Percentiles rank a stretch among this genome's conserved stretches.
These are phyloP conservation scores for Podochytrium sp. DNA, from an alignment of 192 early-diverging fungal genomes.

Conservation along the genomic window DNA sequence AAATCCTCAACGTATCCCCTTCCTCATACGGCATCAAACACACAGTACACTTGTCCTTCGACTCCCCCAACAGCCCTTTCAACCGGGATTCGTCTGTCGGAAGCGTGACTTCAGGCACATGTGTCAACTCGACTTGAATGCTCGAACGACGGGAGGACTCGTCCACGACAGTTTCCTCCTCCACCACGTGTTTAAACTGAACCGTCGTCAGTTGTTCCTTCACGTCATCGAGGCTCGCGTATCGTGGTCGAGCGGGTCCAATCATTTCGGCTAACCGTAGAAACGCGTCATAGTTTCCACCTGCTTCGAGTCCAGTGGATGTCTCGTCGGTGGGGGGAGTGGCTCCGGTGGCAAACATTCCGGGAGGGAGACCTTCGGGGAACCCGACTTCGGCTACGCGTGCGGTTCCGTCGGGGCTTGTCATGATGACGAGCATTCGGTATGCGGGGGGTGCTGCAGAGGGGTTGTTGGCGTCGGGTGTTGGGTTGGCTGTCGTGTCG, in stretches of 20 bases:
- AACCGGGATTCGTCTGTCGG: neutral
- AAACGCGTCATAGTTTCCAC: constrained; percentile 40
- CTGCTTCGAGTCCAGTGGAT: constrained; percentile 21
- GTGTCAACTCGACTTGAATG: neutral
- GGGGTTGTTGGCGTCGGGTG: too few relatives aligned
- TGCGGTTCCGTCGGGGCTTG: neutral
- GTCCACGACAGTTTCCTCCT: neutral
- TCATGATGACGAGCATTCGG: neutral
- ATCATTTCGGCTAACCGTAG: constrained; percentile 49
- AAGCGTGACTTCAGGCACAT: neutral
- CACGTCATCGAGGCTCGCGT: constrained; percentile 44
- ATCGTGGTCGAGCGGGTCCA: constrained; percentile 48
- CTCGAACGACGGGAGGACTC: too few relatives aligned
- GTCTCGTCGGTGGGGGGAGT: neutral
- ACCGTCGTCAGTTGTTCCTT: constrained; percentile 42
- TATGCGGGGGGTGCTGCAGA: too few relatives aligned
- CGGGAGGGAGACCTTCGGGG: neutral
- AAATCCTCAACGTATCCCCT: constrained; percentile 48
- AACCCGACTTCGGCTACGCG: neutral
- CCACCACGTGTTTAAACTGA: constrained; percentile 4
- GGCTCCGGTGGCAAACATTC: neutral
- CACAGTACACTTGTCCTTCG: constrained; percentile 52
- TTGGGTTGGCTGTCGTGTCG: too few relatives aligned
- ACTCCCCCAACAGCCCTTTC: constrained; percentile 39
- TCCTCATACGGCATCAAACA: constrained; percentile 51